phyloP scores from a whole-genome alignment of 2,329 filamentous ascomycete genomes.

The Pezicula carpinea region DNA sequence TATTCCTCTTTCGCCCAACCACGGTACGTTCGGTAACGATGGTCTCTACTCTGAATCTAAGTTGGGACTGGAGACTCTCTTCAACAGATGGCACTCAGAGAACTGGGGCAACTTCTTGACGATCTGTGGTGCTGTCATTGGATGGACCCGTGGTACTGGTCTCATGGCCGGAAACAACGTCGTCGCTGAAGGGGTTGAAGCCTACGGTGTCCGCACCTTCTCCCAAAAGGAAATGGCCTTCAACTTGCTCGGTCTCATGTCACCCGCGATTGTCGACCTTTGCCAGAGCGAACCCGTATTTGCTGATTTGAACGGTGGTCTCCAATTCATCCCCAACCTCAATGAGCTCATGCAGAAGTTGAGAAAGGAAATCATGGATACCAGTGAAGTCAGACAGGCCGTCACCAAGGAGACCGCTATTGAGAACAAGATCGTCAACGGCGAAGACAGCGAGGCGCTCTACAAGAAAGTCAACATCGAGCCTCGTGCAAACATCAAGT shows the following conservation, averaged over 20 bases:
- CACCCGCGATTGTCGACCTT: conserved; percentile 85
- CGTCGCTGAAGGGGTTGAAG: conserved; percentile 94
- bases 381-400: conserved; percentile 85
- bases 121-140: conserved; percentile 96
- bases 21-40: conserved; percentile 96
- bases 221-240: conserved; percentile 99
- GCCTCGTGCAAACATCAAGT: conserved; percentile 96
- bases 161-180: conserved; percentile 98
- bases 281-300: conserved; percentile 96
- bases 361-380: conserved; percentile 91
- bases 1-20: conserved; percentile 92
- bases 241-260: conserved; percentile 95
- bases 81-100: conserved; percentile 98
- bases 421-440: conserved; percentile 96
- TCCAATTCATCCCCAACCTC: conserved; percentile 94
- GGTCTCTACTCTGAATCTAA: conserved; percentile 98
- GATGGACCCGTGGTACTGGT: conserved; percentile 97
- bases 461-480: conserved; percentile 94
- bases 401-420: conserved; percentile 94
- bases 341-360: conserved; percentile 92
- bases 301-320: conserved; percentile 93
- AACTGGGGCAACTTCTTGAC: conserved; percentile 97
- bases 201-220: conserved; percentile 94
- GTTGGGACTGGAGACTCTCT: conserved; percentile 91
- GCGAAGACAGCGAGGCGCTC: conserved; percentile 82